Base-by-base conservation (phyloP, 257 asterid species). In the Gentiana macrophylla region DNA sequence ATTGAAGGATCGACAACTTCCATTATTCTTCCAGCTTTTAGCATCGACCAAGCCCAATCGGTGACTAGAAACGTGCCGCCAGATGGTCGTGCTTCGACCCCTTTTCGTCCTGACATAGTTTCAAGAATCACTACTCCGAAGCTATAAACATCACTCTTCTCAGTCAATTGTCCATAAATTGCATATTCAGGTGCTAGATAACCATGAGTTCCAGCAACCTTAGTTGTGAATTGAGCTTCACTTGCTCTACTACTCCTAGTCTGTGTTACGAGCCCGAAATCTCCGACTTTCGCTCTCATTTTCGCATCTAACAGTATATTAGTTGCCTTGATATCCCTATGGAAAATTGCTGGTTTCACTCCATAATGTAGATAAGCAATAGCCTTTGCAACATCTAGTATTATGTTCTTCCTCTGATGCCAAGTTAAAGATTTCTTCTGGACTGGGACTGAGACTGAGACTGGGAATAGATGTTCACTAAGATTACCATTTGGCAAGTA, bases 141-240 rank as follows among this genome's bases (percentile, higher is more conserved):
- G 59, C 87, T 83, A 32, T 83, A 83, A 12, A 83, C 80, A 24
- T 83, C 88, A 24, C 88, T 80, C 67, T 80, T 83, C 24, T 64
- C 86, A 1, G 84, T 83, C 53, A 83, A 52, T 48, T 80, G 83
- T 48, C 93, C 88, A 7, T 83, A 83, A 6, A 83, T 66, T 1
- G 86, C 88, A 6, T 80, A 83, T 48, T 83, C 92, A 0, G 87
- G 87, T 15, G 92, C 85, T 69, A 83, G 67, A 60, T 83, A 83
- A 0, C 87, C 93, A 0, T 72, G 80, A 4, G 88, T 83, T 3
- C 93, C 93, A 0, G 71, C 88, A 2, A 79, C 74, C 13, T 72
- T 68, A 2, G 84, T 78, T 2, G 78, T 68, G 44, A 72, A 55
- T 59, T 74, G 62, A 34, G 85, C 59, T 35, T 61, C 75, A 2